These are phyloP conservation scores for Brassica rapa DNA, from an alignment of 345 rosid species.

Conservation along the genomic window DNA sequence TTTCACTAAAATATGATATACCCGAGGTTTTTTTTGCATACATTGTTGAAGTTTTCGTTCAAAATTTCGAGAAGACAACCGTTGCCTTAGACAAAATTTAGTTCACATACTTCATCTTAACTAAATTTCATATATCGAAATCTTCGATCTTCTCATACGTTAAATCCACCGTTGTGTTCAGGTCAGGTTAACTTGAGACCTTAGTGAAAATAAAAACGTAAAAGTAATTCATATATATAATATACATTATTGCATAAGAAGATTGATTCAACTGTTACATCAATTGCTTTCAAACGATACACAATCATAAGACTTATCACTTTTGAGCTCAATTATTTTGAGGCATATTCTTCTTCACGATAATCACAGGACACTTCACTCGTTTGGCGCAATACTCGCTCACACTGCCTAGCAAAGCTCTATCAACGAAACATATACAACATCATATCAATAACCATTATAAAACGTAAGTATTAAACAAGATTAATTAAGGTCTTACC, in stretches of 20 bases:
- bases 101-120: background rate
- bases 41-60: too few relatives aligned
- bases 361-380: conserved; percentile 80
- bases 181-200: background rate
- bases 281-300: conserved; percentile 5
- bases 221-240: background rate
- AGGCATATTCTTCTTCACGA: conserved; percentile 58
- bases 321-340: background rate
- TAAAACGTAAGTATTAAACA: background rate
- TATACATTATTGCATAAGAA: conserved; percentile 10
- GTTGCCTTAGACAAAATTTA: too few relatives aligned
- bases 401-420: conserved; percentile 86
- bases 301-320: background rate
- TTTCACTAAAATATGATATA: background rate
- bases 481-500: conserved; percentile 39
- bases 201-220: background rate
- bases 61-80: too few relatives aligned
- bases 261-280: conserved; percentile 9
- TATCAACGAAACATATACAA: conserved; percentile 25
- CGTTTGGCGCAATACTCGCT: conserved; percentile 82
- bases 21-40: background rate
- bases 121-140: background rate
- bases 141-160: background rate
- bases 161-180: background rate
- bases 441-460: conserved; percentile 10